Evolutionary conservation across 495 filamentous ascomycete genomes (phyloP).

Genomic region (Apiosordaria backusii): DNA sequence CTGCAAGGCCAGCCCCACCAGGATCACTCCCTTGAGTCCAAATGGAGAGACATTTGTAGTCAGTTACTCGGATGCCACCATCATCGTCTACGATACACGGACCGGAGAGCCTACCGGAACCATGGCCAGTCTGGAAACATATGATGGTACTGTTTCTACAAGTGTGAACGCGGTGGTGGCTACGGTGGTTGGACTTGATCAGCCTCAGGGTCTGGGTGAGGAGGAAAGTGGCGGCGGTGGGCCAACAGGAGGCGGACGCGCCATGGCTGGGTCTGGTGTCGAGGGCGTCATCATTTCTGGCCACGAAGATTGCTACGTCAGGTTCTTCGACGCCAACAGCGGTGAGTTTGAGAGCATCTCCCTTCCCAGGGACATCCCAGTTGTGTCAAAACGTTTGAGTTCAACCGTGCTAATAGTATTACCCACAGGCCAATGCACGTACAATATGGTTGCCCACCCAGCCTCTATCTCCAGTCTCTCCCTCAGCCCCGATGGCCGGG

Average conservation of each 20-base stretch:
- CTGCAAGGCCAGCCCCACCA: conserved; percentile 74
- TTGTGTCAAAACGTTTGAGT: too few relatives aligned
- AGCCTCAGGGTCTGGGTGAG: conserved; percentile 51
- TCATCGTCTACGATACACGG: conserved; percentile 86
- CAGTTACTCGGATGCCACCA: conserved; percentile 82
- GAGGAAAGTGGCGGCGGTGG: conserved; percentile 53
- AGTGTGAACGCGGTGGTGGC: conserved; percentile 91
- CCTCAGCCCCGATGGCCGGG: conserved; percentile 84
- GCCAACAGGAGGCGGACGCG: conserved; percentile 72
- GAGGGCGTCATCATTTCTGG: conserved; percentile 92
- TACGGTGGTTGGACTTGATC: conserved; percentile 73
- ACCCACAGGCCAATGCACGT: conserved; percentile 88
- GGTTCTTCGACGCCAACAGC: conserved; percentile 97
- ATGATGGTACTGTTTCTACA: conserved; percentile 77
- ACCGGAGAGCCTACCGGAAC: conserved; percentile 86
- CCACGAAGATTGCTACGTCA: conserved; percentile 90
- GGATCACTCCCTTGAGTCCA: conserved; percentile 79
- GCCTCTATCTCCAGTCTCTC: conserved; percentile 86
- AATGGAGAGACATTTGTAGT: conserved; percentile 93
- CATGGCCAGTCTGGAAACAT: conserved; percentile 91
- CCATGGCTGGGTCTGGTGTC: conserved; percentile 61
- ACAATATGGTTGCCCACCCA: conserved; percentile 95
- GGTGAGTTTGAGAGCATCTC: conserved; percentile 76
- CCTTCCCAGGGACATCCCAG: too few relatives aligned
- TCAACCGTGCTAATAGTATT: neutral